Evolutionary conservation across 2,329 filamentous ascomycete species (phyloP), one percentile per base, ranked within the genome.

Genomic region (Fusarium lyarnte): DNA sequence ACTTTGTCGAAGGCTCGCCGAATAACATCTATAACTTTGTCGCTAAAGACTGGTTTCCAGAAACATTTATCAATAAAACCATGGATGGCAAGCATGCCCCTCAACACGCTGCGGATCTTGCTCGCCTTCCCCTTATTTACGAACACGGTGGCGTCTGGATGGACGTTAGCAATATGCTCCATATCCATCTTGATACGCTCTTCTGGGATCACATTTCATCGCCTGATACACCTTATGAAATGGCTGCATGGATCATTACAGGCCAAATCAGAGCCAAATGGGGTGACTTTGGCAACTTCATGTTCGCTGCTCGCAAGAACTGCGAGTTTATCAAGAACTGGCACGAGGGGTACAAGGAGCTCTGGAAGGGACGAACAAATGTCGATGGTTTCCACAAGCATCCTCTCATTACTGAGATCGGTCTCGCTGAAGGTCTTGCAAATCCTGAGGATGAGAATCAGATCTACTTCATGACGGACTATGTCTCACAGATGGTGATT

Each of bases 101-200:
- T 2, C 84, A 82, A 4, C 86, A 88, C 66, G 81, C 80, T 2
- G 83, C 84, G 6, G 87, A 88, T 58, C 78, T 87, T 2, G 76
- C 87, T 9, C 82, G 86, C 1, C 78, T 85, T 0, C 79, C 84
- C 1, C 73, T 83, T 6, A 62, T 86, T 5, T 82, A 79, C 58
- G 72, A 81, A 11, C 79, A 85, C 36, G 85, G 84, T 0, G 84
- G 84, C 1, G 78, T 84, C 4, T 86, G 81, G 79, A 80, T 85
- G 57, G 84, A 86, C 17, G 82, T 81, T 1, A 82, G 83, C 2
- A 82, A 81, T 8, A 81, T 84, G 23, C 74, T 86, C 1, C 80
- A 85, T 51, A 79, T 81, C 1, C 76, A 81, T 38, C 66, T 86
- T 1, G 83, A 86, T 17, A 76, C 78, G 5, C 80, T 85, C 2